These are phyloP conservation scores for Endogone sp. DNA, from an alignment of 192 early-diverging fungal species.

Conservation along the genomic window DNA sequence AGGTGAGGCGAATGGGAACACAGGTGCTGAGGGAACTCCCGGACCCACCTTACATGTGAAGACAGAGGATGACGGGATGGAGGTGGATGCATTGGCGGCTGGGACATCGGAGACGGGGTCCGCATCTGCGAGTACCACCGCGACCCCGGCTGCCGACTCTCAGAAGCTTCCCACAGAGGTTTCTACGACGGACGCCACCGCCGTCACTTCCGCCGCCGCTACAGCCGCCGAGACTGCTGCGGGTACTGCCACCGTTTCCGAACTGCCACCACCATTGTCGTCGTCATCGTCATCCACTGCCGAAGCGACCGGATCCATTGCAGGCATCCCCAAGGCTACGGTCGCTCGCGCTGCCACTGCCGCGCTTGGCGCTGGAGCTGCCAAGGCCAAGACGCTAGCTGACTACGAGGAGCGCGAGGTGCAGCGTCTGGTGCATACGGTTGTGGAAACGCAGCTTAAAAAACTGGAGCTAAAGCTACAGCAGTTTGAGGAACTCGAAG, in stretches of 20 bases:
- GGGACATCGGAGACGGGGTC: constrained; percentile 19
- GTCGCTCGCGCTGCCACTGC: constrained; percentile 79
- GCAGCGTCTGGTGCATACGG: constrained; percentile 70
- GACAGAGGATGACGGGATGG: constrained; percentile 14
- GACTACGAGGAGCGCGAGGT: constrained; percentile 85
- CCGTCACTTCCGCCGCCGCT: constrained; percentile 1
- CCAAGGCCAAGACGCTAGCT: constrained; percentile 80
- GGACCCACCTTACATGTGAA: constrained; percentile 6
- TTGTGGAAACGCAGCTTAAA: constrained; percentile 83
- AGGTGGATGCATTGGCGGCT: not conserved
- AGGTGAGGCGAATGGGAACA: constrained; percentile 3
- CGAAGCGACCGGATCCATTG: not conserved
- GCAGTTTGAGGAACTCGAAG: constrained; percentile 92
- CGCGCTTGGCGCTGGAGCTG: constrained; percentile 90
- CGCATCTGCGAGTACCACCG: too few species aligned
- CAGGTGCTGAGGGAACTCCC: constrained; percentile 5
- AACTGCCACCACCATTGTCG: too few species aligned
- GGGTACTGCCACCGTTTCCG: too few species aligned
- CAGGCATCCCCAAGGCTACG: constrained; percentile 32
- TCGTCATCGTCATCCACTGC: not conserved
- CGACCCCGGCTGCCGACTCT: not conserved
- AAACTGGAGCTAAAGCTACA: constrained; percentile 91
- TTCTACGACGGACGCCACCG: not conserved
- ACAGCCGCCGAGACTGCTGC: constrained; percentile 16
- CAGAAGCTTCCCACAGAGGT: not conserved